Base-by-base conservation (phyloP, 331 rosid species). In the Acacia concinna region DNA sequence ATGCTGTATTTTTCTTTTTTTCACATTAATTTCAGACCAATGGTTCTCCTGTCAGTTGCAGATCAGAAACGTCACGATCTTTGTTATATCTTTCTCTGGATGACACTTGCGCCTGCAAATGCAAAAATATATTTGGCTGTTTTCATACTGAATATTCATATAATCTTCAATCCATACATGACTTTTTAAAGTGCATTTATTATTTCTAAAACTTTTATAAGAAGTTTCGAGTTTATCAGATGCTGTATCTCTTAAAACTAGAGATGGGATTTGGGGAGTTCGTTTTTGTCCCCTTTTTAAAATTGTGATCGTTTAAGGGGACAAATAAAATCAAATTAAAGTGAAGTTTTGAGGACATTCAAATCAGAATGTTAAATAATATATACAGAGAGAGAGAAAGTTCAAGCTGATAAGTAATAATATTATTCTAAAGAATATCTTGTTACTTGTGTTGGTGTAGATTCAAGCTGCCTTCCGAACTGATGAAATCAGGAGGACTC, bases 391-490 rank as follows among this genome's bases (percentile, higher is more conserved):
- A 30, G 40, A 62, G 27, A 27, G 28, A 27, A 12, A 11, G 67
- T 18, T 31, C 69, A 8, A 17, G 44, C 38, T 10, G 41, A 40
- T 40, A 40, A 40, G n/a, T n/a, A 11, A 15, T 65, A 15, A 38
- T 65, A 34, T 32, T 68, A 23, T 68, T 40, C 15, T 68, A 23
- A 69, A 69, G 23, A 69, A 41, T 6, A 25, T 41, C 15, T 41
- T 27, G 31, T 25, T 43, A 11, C 54, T 25, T 21, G 21, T 7
- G 14, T 73, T 75, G 17, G 5, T 79, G 73, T 60, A 91, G 96
- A 88, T 91, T 78, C 96, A 91, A 87, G 96, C 96, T 63, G 96
- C 93, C 73, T 91, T 91, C 79, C 96, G 96, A 40, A 91, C 96
- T 0, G 96, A 91, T 87, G 96, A 91, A 84, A 91, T 91, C 63